A percentile compares a stretch with the other conserved stretches of the same genome.
Evolutionary conservation across 495 filamentous ascomycete species (phyloP).

Genomic region (Staphylotrichum longicolle): DNA sequence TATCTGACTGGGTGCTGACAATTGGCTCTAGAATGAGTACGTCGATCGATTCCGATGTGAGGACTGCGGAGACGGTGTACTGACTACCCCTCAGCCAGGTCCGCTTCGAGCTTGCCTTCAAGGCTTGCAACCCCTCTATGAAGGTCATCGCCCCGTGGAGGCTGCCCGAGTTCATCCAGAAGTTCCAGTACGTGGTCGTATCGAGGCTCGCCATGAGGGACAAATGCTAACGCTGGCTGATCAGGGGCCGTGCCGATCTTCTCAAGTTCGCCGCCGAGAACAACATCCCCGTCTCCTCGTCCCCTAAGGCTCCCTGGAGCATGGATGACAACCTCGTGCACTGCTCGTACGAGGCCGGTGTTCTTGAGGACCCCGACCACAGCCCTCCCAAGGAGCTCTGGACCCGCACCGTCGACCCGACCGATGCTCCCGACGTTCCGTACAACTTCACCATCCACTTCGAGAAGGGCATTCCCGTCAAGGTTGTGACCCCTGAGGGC

Average conservation of each 20-base stretch:
- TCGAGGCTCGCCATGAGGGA: too few relatives aligned
- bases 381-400: conserved; percentile 78
- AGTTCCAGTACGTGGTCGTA: conserved; percentile 52
- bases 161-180: conserved; percentile 75
- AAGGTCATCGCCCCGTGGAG: conserved; percentile 91
- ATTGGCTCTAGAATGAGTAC: conserved; percentile 52
- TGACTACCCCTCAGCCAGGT: conserved; percentile 52
- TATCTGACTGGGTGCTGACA: conserved; percentile 1
- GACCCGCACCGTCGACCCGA: conserved; percentile 75
- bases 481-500: conserved; percentile 55
- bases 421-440: conserved; percentile 71
- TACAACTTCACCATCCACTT: conserved; percentile 76
- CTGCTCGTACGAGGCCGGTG: conserved; percentile 87
- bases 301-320: conserved; percentile 77
- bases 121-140: conserved; percentile 68
- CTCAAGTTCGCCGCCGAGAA: conserved; percentile 79
- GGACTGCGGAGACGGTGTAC: too few relatives aligned
- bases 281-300: conserved; percentile 81
- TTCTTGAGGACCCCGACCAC: conserved; percentile 64
- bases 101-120: conserved; percentile 57
- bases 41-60: background rate
- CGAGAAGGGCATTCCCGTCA: conserved; percentile 80
- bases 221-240: background rate
- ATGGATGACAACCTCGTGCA: conserved; percentile 92
- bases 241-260: conserved; percentile 73